Evolutionary conservation across 225 moss, liverwort and hornwort species (phyloP).

Genomic region (Asterella californica): DNA sequence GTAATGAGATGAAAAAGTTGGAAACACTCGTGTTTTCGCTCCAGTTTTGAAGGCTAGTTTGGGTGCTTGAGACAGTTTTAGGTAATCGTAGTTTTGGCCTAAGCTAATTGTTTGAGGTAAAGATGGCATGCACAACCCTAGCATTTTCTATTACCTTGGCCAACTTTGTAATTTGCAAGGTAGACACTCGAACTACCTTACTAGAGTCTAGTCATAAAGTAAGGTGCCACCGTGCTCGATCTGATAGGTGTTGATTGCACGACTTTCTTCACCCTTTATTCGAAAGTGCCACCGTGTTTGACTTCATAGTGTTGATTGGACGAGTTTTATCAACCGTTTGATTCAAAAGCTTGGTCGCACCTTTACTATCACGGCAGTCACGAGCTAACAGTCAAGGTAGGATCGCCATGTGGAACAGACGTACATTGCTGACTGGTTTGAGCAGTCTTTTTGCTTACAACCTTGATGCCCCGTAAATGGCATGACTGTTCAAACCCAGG

Average conservation of each 20-base stretch:
- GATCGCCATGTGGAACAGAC: not conserved
- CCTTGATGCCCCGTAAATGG: not conserved
- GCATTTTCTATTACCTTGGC: not conserved
- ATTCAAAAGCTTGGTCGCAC: constrained; percentile 4
- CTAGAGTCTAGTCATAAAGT: constrained; percentile 12
- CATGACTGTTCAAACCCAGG: constrained; percentile 2
- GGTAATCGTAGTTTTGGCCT: not conserved
- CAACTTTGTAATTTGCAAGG: not conserved
- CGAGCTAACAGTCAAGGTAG: constrained; percentile 16
- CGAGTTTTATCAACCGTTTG: not conserved
- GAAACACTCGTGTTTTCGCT: constrained; percentile 5
- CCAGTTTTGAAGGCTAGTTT: constrained; percentile 20
- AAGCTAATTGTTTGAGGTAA: not conserved
- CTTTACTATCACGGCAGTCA: constrained; percentile 14
- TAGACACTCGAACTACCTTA: constrained; percentile 3
- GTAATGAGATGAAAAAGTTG: constrained; percentile 56
- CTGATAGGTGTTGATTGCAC: not conserved
- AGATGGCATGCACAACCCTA: not conserved
- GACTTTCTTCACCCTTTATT: not conserved
- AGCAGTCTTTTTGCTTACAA: constrained; percentile 3
- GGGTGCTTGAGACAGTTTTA: not conserved
- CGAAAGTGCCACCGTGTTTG: not conserved
- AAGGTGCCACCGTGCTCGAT: not conserved
- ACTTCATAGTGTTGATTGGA: not conserved
- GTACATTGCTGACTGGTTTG: not conserved